Conservation (phyloP, 1,284 basidiomycete genomes). For the Vanrija sp. region DNA sequence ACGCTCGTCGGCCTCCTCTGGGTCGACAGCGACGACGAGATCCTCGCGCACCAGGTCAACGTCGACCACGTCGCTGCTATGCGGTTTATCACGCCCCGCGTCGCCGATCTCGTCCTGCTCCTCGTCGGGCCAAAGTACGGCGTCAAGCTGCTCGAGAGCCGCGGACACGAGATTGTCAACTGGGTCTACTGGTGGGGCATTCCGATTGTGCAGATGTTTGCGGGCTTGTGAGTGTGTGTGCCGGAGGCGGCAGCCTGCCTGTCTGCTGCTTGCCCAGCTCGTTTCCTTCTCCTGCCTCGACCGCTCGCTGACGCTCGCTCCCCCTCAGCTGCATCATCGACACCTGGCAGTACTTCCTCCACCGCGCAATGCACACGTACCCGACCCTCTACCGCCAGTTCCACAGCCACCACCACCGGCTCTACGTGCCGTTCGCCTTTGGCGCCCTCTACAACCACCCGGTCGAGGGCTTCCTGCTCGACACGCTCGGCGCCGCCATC, state of each 20-base stretch:
- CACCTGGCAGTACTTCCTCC: constrained; percentile 97
- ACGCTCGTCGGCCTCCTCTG: constrained; percentile 68
- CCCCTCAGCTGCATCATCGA: constrained; percentile 79
- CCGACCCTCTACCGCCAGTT: constrained; percentile 86
- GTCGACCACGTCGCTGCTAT: constrained; percentile 56
- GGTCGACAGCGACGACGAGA: constrained; percentile 57
- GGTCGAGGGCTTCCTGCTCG: constrained; percentile 86
- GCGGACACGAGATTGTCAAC: constrained; percentile 60
- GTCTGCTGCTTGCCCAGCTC: no score
- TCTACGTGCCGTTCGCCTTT: constrained; percentile 96
- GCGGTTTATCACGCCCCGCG: constrained; percentile 51
- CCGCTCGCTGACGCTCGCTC: no score
- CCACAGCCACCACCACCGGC: constrained; percentile 91
- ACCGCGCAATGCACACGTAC: constrained; percentile 87
- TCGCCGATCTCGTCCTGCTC: constrained; percentile 53
- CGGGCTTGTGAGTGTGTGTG: constrained; percentile 67
- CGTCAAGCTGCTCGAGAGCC: constrained; percentile 43
- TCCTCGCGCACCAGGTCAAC: constrained; percentile 38
- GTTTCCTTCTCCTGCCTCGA: no score
- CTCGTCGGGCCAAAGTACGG: constrained; percentile 48
- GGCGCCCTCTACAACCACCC: constrained; percentile 98
- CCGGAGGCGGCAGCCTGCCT: neutral
- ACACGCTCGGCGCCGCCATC: constrained; percentile 74
- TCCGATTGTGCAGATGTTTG: constrained; percentile 68
- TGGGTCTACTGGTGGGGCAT: constrained; percentile 93